Conservation (phyloP, 2,329 filamentous ascomycete species). For the Cryphonectria carpinicola region DNA sequence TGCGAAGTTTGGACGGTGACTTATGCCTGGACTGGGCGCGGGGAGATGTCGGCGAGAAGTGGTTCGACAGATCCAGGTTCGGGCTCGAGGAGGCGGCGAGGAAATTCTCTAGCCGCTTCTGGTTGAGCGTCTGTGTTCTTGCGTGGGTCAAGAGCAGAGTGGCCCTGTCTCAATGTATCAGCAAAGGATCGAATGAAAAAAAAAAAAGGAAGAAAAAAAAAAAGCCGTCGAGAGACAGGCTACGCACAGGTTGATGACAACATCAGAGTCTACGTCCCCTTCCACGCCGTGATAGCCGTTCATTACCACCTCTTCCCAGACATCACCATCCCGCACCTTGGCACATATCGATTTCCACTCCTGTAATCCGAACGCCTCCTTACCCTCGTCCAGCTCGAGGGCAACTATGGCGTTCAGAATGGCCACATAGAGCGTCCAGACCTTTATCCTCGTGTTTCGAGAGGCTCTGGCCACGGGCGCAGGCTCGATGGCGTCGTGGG, state of each 20-base stretch:
- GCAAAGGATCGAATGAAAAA: conserved; percentile 27
- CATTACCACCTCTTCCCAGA: conserved; percentile 93
- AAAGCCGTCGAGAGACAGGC: conserved; percentile 1
- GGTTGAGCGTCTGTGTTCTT: conserved; percentile 79
- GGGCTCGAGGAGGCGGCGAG: conserved; percentile 77
- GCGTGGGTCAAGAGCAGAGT: conserved; percentile 92
- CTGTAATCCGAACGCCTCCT: conserved; percentile 80
- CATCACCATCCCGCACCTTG: conserved; percentile 83
- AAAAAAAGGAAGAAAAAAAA: too few species aligned
- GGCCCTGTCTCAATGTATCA: conserved; percentile 59
- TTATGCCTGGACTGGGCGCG: conserved; percentile 44
- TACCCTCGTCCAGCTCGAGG: conserved; percentile 86
- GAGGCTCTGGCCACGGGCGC: conserved; percentile 81
- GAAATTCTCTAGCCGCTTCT: conserved; percentile 85
- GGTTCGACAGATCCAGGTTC: conserved; percentile 71
- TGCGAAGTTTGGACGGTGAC: conserved; percentile 53
- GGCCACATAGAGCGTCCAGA: conserved; percentile 96
- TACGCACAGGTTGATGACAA: conserved; percentile 83
- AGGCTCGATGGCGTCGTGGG: conserved; percentile 51
- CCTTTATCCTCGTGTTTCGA: conserved; percentile 83
- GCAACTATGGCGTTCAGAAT: conserved; percentile 91
- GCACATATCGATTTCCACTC: conserved; percentile 82
- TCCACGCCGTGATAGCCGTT: conserved; percentile 88
- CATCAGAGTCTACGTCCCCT: conserved; percentile 90
- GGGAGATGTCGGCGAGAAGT: conserved; percentile 54